Conservation (phyloP, 768 basidiomycete species). For the Rhodotorula kratochvilovae region DNA sequence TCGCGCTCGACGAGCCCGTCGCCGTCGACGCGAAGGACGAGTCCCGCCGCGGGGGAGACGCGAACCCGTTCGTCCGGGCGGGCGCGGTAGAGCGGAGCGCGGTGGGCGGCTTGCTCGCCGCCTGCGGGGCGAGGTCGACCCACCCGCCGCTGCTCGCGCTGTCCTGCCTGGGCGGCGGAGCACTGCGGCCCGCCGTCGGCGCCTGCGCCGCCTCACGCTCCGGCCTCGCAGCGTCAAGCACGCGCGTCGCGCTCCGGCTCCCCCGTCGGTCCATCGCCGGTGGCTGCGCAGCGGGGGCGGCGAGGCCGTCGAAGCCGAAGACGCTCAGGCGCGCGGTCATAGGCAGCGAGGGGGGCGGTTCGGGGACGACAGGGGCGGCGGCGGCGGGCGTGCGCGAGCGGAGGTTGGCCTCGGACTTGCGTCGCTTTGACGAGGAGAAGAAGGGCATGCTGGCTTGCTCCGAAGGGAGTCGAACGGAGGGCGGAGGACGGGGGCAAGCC, state of each 20-base stretch:
- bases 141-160: too few species aligned
- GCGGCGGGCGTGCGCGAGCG: not conserved
- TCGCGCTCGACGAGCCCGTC: not conserved
- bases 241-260: not conserved
- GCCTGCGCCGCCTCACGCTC: not conserved
- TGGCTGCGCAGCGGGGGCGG: not conserved
- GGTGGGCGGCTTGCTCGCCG: too few species aligned
- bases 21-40: not conserved
- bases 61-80: not conserved
- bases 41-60: not conserved
- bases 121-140: too few species aligned
- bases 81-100: not conserved
- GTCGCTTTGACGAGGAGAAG: conserved; percentile 9
- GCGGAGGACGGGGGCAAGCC: too few species aligned
- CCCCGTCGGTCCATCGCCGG: not conserved
- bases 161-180: too few species aligned
- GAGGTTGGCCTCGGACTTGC: conserved; percentile 26
- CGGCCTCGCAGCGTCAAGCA: not conserved
- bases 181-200: too few species aligned
- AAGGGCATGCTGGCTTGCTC: conserved; percentile 1
- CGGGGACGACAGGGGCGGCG: not conserved
- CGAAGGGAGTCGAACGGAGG: not conserved
- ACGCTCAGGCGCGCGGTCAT: not conserved
- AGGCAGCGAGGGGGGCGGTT: not conserved
- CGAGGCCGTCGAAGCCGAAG: not conserved